Percentiles rank a stretch among this genome's conserved stretches.
Evolutionary conservation across 1,284 basidiomycete species (phyloP).

Genomic region (Phellinidium pouzarii): DNA sequence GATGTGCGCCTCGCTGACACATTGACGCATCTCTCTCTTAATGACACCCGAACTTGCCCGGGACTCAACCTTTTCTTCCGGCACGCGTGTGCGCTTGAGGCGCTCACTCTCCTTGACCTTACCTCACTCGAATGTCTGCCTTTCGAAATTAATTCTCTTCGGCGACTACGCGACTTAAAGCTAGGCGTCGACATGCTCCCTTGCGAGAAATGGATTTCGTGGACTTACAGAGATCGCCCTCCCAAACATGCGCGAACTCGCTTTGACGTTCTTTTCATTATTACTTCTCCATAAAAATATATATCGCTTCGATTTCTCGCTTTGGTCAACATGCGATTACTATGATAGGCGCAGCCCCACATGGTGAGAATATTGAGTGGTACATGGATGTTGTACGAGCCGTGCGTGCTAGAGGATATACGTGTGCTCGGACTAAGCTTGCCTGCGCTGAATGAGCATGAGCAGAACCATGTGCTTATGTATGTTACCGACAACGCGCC

Average conservation of each 20-base stretch:
- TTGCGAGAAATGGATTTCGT: neutral
- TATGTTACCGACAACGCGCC: neutral
- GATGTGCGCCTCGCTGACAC: neutral
- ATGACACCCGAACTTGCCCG: neutral
- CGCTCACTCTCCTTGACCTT: neutral
- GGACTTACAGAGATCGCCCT: neutral
- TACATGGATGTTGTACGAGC: slow-evolving; percentile 2
- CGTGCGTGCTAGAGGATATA: neutral
- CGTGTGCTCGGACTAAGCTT: slow-evolving; percentile 1
- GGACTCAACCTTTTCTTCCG: slow-evolving; percentile 4
- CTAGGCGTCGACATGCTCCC: neutral
- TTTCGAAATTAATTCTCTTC: neutral
- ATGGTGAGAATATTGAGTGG: too few species aligned
- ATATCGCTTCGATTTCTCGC: slow-evolving; percentile 7
- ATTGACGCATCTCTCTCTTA: slow-evolving; percentile 1
- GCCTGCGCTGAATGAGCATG: neutral
- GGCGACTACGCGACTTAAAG: neutral
- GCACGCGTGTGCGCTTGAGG: neutral
- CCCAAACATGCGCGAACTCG: neutral
- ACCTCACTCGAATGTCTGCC: neutral
- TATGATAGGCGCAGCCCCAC: neutral
- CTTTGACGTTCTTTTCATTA: neutral
- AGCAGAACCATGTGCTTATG: neutral
- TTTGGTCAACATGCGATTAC: neutral
- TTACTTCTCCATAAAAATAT: neutral